These are phyloP conservation scores for Scedosporium minutisporum DNA, from an alignment of 2,329 filamentous ascomycete species.

Conservation along the genomic window DNA sequence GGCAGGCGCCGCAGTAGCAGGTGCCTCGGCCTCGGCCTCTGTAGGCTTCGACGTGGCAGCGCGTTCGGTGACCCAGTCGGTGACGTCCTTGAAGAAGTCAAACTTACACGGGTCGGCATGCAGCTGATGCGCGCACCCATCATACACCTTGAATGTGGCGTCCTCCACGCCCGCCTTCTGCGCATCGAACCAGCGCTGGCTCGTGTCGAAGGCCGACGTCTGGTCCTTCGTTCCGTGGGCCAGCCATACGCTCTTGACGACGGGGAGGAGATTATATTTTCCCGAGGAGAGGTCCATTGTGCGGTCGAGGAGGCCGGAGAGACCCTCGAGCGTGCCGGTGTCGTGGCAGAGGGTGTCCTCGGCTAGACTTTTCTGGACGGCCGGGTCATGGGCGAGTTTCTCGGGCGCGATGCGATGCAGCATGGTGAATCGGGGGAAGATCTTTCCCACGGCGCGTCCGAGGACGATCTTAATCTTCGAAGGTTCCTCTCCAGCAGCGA, in stretches of 20 bases:
- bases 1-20: neutral
- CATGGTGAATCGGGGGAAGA: constrained; percentile 61
- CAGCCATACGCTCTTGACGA: constrained; percentile 58
- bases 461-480: constrained; percentile 50
- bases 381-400: constrained; percentile 58
- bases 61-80: constrained; percentile 52
- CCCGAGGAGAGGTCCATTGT: constrained; percentile 51
- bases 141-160: constrained; percentile 62
- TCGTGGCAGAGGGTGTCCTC: constrained; percentile 68
- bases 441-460: constrained; percentile 56
- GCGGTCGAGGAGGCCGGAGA: constrained; percentile 70
- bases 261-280: constrained; percentile 37
- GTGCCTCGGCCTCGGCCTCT: neutral
- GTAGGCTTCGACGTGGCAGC: constrained; percentile 4
- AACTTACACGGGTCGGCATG: constrained; percentile 49
- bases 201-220: constrained; percentile 56
- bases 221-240: constrained; percentile 69
- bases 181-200: constrained; percentile 52
- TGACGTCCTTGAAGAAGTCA: constrained; percentile 49
- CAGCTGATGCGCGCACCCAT: constrained; percentile 70
- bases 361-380: constrained; percentile 47
- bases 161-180: constrained; percentile 48
- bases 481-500: constrained; percentile 57
- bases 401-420: constrained; percentile 54
- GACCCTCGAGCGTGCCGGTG: constrained; percentile 74